Evolutionary conservation across 176 grass and related monocot species (phyloP).

Genomic region (Miscanthus lutarioriparius): DNA sequence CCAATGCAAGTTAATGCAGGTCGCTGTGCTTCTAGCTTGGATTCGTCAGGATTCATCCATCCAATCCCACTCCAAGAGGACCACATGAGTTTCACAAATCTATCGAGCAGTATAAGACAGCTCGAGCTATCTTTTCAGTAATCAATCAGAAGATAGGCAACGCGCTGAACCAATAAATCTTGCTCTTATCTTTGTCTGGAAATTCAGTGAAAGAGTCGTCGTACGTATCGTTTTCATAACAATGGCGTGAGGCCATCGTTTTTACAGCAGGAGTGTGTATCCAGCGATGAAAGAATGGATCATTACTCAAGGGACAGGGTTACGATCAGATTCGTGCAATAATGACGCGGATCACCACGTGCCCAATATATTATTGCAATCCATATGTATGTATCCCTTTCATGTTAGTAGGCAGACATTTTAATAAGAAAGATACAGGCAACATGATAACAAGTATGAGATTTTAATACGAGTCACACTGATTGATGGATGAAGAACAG

Average conservation of each 20-base stretch:
- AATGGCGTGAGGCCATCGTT: neutral
- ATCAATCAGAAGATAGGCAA: too few species aligned
- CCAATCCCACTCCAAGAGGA: neutral
- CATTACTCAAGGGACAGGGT: neutral
- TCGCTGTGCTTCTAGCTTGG: neutral
- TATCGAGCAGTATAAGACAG: neutral
- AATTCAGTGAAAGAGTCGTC: neutral
- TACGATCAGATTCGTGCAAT: neutral
- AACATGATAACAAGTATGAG: neutral
- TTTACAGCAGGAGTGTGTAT: neutral
- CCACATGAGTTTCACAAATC: too few species aligned
- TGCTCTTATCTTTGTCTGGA: too few species aligned
- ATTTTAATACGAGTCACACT: neutral
- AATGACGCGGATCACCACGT: neutral
- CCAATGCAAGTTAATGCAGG: neutral
- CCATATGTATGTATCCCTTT: neutral
- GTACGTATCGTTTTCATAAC: neutral
- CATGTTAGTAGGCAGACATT: neutral
- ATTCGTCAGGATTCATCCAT: neutral
- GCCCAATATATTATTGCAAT: neutral
- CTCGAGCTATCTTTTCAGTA: neutral
- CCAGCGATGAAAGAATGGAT: neutral
- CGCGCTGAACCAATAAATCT: too few species aligned
- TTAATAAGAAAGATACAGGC: constrained; percentile 4
- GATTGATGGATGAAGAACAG: neutral